A percentile compares a stretch with the other conserved stretches of the same genome.
Evolutionary conservation across 2,329 filamentous ascomycete species (phyloP).

Genomic region (Pestalotiopsis sp.): DNA sequence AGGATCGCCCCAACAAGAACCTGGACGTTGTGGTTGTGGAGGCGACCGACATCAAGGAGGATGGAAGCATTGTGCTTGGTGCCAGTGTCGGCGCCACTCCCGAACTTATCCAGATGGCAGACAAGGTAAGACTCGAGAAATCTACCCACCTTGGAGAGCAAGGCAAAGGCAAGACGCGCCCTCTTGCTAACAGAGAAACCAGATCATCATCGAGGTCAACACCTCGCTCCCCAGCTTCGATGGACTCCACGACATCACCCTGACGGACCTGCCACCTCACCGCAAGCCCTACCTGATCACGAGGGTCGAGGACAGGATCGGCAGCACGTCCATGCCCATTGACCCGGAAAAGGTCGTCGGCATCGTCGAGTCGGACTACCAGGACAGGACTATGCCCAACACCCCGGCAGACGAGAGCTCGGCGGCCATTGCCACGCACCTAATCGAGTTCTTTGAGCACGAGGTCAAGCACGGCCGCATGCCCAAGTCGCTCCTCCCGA

Average conservation of each 20-base stretch:
- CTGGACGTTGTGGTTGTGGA: slow-evolving; percentile 86
- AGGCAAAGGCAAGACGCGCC: neutral
- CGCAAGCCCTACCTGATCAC: slow-evolving; percentile 88
- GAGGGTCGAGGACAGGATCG: slow-evolving; percentile 83
- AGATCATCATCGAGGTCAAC: slow-evolving; percentile 90
- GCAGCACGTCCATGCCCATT: slow-evolving; percentile 78
- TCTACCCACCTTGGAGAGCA: neutral
- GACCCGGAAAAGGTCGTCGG: slow-evolving; percentile 85
- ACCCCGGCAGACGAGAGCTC: slow-evolving; percentile 74
- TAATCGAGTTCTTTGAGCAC: slow-evolving; percentile 84
- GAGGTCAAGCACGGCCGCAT: slow-evolving; percentile 80
- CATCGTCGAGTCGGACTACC: slow-evolving; percentile 83
- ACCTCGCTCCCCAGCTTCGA: slow-evolving; percentile 83
- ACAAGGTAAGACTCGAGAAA: slow-evolving; percentile 60
- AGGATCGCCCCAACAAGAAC: slow-evolving; percentile 72
- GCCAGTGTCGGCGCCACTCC: slow-evolving; percentile 84
- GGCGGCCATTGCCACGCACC: slow-evolving; percentile 72
- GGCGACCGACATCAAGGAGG: slow-evolving; percentile 83
- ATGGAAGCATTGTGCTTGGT: slow-evolving; percentile 86
- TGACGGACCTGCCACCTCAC: slow-evolving; percentile 80
- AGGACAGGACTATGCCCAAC: slow-evolving; percentile 75
- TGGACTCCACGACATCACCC: slow-evolving; percentile 87
- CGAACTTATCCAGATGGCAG: slow-evolving; percentile 86
- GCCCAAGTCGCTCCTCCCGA: slow-evolving; percentile 74
- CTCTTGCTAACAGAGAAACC: neutral